Base-by-base conservation (phyloP, 805 yeast species). In the Barnettozyma salicaria region DNA sequence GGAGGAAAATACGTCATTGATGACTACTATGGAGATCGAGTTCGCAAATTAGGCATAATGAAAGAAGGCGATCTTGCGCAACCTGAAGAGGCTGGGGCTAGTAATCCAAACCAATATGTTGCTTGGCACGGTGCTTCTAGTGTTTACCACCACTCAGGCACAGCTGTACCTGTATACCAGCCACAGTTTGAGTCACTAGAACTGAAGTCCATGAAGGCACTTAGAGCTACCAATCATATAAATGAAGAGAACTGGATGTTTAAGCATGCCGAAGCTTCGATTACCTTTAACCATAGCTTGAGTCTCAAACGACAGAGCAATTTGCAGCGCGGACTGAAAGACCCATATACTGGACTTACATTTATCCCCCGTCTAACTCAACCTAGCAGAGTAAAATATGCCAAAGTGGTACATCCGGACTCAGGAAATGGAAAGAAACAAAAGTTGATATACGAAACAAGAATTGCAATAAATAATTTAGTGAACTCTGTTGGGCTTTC, bases 1-100 rank as follows among this genome's bases (percentile, higher is more conserved):
- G 82, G 85, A 36, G 98, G 98, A 29, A 74, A 72, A 44, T 76
- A 82, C 47, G 81, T 85, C 20, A 69, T 65, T 10, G 98, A 92
- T 63, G 98, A 92, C 59, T 92, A 89, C 58, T 85, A 89, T 67
- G 95, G 78, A 1, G 63, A 72, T 22, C 68, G 60, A 32, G 65
- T 72, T 3, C 59, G 63, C 14, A 61, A 55, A 22, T 70, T 67
- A 30, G 74, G 74, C 19, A 88, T 87, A 25, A 81, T 76, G 20
- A 70, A 72, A 13, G 76, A 78, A 37, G 95, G 94, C 18, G 82
- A 79, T 41, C 59, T 72, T 30, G 88, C 86, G 1, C 85, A 78
- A 45, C 82, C 83, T 2, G 70, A 63, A n/a, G 84, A 78, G 48
- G 50, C 45, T 19, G 46, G 65, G 17, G 70, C 72, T 21, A 51